Evolutionary conservation across 805 yeast genomes (phyloP).

Genomic region (Ogataea dorogensis): DNA sequence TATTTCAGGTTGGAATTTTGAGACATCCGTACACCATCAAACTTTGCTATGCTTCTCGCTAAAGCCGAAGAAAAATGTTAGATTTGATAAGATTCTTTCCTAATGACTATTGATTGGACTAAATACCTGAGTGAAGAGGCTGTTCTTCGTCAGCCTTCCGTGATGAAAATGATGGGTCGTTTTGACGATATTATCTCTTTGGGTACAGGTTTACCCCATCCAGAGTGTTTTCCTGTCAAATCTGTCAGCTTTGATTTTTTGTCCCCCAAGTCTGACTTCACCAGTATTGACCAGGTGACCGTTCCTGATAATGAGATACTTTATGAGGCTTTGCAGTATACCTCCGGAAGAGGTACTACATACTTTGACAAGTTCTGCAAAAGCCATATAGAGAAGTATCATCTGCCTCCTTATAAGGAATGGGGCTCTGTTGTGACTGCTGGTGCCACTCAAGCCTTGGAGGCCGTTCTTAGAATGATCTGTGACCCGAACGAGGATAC

Average conservation of each 20-base stretch:
- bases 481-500: constrained; percentile 70
- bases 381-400: constrained; percentile 43
- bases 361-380: constrained; percentile 41
- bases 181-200: constrained; percentile 41
- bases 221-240: constrained; percentile 50
- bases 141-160: constrained; percentile 27
- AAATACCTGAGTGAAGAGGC: constrained; percentile 29
- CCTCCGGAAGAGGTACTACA: constrained; percentile 46
- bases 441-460: constrained; percentile 93
- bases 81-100: neutral
- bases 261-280: constrained; percentile 44
- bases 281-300: constrained; percentile 24
- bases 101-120: constrained; percentile 30
- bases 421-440: constrained; percentile 73
- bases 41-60: neutral
- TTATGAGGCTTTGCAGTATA: constrained; percentile 51
- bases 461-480: constrained; percentile 75
- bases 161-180: constrained; percentile 27
- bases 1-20: constrained; percentile 5
- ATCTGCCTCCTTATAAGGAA: constrained; percentile 46
- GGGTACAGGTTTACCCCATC: constrained; percentile 58
- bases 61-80: neutral
- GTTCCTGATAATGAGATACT: constrained; percentile 30
- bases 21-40: constrained; percentile 8
- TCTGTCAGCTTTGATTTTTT: constrained; percentile 28